These are phyloP conservation scores for Salix dunnii DNA, from an alignment of 345 rosid genomes.

Conservation along the genomic window DNA sequence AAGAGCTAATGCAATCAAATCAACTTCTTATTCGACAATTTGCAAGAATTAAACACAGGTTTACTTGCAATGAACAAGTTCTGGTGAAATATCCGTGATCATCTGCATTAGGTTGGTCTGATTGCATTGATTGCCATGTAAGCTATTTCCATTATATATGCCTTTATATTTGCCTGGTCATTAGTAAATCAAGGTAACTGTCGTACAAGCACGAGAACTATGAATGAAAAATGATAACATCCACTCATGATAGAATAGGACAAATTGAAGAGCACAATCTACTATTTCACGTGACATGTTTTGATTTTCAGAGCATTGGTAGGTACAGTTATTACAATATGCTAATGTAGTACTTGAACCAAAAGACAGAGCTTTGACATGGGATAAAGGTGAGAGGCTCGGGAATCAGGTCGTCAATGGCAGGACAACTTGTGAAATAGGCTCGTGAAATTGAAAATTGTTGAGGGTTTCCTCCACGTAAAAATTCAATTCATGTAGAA, in stretches of 20 bases:
- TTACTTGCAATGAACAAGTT: background rate
- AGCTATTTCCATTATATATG: background rate
- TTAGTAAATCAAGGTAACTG: background rate
- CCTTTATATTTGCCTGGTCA: too few species aligned
- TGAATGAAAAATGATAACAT: background rate
- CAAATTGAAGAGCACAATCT: background rate
- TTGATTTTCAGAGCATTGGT: background rate
- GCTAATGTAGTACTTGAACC: too few species aligned
- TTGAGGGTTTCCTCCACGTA: constrained; percentile 11
- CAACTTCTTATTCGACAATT: background rate
- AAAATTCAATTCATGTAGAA: constrained; percentile 7
- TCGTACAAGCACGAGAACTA: background rate
- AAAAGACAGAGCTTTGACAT: constrained; percentile 14
- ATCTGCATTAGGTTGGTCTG: too few species aligned
- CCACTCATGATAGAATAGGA: background rate
- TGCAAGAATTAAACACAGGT: background rate
- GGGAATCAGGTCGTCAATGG: constrained; percentile 35
- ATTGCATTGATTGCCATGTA: background rate
- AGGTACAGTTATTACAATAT: background rate
- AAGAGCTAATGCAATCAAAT: too few species aligned
- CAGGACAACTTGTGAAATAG: constrained; percentile 35
- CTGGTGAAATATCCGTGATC: background rate
- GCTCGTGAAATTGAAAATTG: constrained; percentile 44
- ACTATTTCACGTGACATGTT: background rate
- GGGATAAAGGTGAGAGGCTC: constrained; percentile 37